phyloP scores from a whole-genome alignment of 768 basidiomycete genomes.

The Hortiboletus campestris region DNA sequence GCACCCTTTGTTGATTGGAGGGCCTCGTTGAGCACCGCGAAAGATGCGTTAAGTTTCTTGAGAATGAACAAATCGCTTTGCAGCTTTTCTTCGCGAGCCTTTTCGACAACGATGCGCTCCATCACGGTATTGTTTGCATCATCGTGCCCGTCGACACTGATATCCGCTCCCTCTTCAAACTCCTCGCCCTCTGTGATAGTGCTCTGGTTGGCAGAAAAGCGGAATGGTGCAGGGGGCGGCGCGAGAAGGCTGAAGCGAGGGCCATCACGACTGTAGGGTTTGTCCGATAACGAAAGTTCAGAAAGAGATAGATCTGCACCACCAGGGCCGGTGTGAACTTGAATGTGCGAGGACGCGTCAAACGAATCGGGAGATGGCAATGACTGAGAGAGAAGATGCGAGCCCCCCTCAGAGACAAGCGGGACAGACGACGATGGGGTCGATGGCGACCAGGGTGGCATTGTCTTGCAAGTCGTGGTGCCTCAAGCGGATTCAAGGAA shows the following conservation, averaged over 20 bases:
- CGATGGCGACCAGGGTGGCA: slow-evolving; percentile 32
- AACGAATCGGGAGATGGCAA: slow-evolving; percentile 34
- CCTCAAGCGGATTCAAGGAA: neutral
- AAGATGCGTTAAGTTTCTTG: slow-evolving; percentile 68
- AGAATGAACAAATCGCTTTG: slow-evolving; percentile 72
- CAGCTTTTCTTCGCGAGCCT: slow-evolving; percentile 65
- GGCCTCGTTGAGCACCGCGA: slow-evolving; percentile 67
- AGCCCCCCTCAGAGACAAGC: slow-evolving; percentile 25
- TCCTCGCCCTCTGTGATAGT: slow-evolving; percentile 26
- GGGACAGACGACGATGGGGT: slow-evolving; percentile 30
- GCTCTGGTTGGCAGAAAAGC: slow-evolving; percentile 25
- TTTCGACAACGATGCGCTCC: slow-evolving; percentile 26
- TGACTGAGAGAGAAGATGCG: slow-evolving; percentile 49
- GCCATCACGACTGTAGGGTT: slow-evolving; percentile 23
- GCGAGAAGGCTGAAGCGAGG: slow-evolving; percentile 36
- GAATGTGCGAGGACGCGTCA: slow-evolving; percentile 29
- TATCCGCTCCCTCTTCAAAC: slow-evolving; percentile 11
- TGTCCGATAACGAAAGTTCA: slow-evolving; percentile 49
- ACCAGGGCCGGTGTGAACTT: slow-evolving; percentile 42
- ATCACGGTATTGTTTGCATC: slow-evolving; percentile 26
- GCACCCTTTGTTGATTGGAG: slow-evolving; percentile 59
- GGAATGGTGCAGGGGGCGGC: slow-evolving; percentile 19
- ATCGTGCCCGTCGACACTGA: slow-evolving; percentile 11
- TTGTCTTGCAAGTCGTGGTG: slow-evolving; percentile 4
- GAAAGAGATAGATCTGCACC: slow-evolving; percentile 56